phyloP scores from a whole-genome alignment of 176 grass and related monocot genomes.

The Oryza coarctata region DNA sequence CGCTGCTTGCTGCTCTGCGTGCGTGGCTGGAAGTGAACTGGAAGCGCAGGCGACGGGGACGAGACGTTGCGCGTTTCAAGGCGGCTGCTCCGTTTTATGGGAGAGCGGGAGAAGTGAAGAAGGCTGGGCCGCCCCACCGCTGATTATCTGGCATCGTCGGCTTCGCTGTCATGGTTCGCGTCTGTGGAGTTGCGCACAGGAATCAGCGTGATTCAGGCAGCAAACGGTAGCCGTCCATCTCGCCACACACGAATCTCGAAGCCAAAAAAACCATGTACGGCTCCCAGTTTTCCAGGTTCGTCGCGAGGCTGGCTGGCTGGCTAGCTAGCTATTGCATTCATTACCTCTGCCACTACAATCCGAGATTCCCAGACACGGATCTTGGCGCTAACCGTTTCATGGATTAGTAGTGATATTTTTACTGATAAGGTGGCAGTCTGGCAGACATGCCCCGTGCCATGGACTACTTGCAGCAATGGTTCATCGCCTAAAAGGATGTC shows the following conservation, averaged over 20 bases:
- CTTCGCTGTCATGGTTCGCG: neutral
- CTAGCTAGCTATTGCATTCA: neutral
- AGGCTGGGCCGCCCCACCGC: neutral
- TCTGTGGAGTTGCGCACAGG: neutral
- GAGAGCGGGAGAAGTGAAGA: neutral
- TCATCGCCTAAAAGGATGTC: neutral
- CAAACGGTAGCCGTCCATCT: neutral
- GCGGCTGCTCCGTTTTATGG: neutral
- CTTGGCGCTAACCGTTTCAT: neutral
- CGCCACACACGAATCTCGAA: neutral
- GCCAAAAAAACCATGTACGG: neutral
- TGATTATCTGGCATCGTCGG: neutral
- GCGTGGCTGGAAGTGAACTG: neutral
- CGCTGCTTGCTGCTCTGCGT: neutral
- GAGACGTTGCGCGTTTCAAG: neutral
- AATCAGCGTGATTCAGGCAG: neutral
- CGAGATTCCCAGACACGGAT: neutral
- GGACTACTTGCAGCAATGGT: neutral
- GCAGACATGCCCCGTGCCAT: neutral
- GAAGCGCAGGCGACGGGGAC: neutral
- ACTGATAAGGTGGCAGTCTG: neutral
- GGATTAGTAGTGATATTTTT: neutral
- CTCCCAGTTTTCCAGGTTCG: neutral
- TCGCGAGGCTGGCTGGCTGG: too few species aligned
- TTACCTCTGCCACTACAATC: neutral